Conservation (phyloP, 1,139 yeast species). For the Geotrichum macrosporum region DNA sequence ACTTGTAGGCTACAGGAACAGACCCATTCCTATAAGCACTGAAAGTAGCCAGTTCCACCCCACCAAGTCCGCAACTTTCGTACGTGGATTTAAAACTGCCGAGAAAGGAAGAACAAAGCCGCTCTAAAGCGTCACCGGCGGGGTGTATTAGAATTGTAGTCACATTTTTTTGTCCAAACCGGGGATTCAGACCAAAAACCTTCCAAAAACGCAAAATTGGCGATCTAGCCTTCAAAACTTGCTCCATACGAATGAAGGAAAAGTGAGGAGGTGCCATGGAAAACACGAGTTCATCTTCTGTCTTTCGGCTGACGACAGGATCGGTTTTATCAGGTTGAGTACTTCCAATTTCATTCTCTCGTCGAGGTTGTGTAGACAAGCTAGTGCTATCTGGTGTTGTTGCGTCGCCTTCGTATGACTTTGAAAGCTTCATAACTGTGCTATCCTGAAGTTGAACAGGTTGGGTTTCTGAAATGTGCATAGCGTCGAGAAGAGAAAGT, state of each 20-base stretch:
- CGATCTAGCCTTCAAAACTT: conserved; percentile 35
- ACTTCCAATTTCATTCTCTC: conserved; percentile 6
- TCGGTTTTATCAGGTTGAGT: conserved; percentile 19
- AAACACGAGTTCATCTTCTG: conserved; percentile 13
- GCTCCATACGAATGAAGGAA: conserved; percentile 31
- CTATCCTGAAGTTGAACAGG: conserved; percentile 1
- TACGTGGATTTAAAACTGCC: conserved; percentile 35
- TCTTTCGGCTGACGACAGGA: not conserved
- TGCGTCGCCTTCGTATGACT: not conserved
- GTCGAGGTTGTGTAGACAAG: not conserved
- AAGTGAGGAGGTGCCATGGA: conserved; percentile 23
- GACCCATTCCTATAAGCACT: conserved; percentile 28
- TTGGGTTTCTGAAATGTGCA: conserved; percentile 7
- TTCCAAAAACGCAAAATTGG: conserved; percentile 41
- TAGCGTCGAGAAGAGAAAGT: conserved; percentile 15
- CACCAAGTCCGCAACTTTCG: conserved; percentile 39
- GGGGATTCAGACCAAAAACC: conserved; percentile 39
- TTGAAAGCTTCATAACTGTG: not conserved
- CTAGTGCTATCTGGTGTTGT: not conserved
- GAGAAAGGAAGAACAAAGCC: conserved; percentile 30
- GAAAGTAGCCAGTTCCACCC: conserved; percentile 30
- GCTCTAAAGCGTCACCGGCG: conserved; percentile 30
- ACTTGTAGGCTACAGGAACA: conserved; percentile 18
- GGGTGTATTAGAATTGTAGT: conserved; percentile 34
- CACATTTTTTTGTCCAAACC: conserved; percentile 33